Percentiles rank a stretch among this genome's conserved stretches.
phyloP scores from a whole-genome alignment of 176 grass and related monocot genomes.

The Rhynchospora breviuscula region DNA sequence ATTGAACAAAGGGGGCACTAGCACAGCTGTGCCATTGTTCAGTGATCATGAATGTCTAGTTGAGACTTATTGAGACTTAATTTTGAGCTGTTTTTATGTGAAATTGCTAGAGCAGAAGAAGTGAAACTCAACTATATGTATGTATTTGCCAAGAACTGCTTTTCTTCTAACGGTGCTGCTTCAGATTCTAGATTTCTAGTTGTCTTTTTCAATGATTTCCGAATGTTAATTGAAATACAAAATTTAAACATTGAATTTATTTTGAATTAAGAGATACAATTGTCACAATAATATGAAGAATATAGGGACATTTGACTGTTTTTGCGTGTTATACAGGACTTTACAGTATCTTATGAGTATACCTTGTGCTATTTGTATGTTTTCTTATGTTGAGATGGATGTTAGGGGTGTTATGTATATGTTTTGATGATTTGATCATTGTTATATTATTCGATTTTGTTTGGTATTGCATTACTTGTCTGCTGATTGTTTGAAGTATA shows the following conservation, averaged over 20 bases:
- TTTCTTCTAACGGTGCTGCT: not conserved
- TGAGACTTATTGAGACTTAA: constrained; percentile 61
- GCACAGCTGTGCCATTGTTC: constrained; percentile 44
- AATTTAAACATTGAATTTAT: not conserved
- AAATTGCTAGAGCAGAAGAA: not conserved
- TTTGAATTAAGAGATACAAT: too few species aligned
- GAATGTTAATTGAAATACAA: not conserved
- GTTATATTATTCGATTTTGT: not conserved
- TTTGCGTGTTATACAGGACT: too few species aligned
- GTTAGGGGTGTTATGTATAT: constrained; percentile 6
- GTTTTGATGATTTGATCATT: not conserved
- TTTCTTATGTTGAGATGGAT: constrained; percentile 1
- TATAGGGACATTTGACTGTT: too few species aligned
- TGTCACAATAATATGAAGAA: too few species aligned
- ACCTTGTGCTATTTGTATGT: not conserved
- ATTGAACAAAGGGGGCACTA: constrained; percentile 16
- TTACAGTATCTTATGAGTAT: not conserved
- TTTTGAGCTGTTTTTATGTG: not conserved
- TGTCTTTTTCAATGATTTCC: not conserved
- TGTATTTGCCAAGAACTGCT: not conserved
- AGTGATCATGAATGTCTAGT: constrained; percentile 50
- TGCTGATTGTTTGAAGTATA: not conserved
- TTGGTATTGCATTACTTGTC: not conserved
- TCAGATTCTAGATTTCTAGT: not conserved
- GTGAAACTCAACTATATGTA: not conserved